Base-by-base conservation (phyloP, 495 filamentous ascomycete genomes). In the Aspergillus sparsus region DNA sequence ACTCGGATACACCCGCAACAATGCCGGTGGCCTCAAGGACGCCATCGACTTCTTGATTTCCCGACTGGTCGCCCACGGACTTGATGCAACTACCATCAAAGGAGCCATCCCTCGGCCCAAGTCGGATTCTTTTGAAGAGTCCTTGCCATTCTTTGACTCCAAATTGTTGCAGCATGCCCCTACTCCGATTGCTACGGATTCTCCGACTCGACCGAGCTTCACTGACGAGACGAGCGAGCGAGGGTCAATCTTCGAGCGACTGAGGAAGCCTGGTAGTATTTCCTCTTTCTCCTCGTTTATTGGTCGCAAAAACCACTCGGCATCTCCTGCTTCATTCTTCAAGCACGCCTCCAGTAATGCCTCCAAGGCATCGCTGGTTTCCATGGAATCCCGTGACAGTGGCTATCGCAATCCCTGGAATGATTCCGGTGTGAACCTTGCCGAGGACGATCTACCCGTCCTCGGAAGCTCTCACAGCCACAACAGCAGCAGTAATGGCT, bases 81-180 rank as follows among this genome's bases (percentile, higher is more conserved):
- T 97, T 36, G 90, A 96, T 62, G 87, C 88, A 3, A 90, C 83
- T 46, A 85, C 90, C 21, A 86, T 99, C 64, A 96, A 94, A 72
- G 94, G 95, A 52, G 87, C 91, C 12, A 93, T 98, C 61, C 92
- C 93, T 0, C 88, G 93, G 47, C 95, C 94, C 52, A 97, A 98
- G 79, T 97, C 94, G 5, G 94, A 99, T 74, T 96, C 94, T 1
- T 99, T 98, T 68, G 94, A 98, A 67, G 95, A 98, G 61, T 93
- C 91, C 42, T 82, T 97, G 34, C 93, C 91, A 31, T 97, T 91
- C 80, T 99, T 99, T 73, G 89, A 97, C 72, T 94, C 92, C 0
- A 97, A 97, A 76, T 77, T 99, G 35, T 81, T 99, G 36, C 95
- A 98, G 72, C 89, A 93, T 67, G 91, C 91, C 9, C 91, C 91